phyloP scores from a whole-genome alignment of 1,284 basidiomycete genomes.

The Mycena citricolor region DNA sequence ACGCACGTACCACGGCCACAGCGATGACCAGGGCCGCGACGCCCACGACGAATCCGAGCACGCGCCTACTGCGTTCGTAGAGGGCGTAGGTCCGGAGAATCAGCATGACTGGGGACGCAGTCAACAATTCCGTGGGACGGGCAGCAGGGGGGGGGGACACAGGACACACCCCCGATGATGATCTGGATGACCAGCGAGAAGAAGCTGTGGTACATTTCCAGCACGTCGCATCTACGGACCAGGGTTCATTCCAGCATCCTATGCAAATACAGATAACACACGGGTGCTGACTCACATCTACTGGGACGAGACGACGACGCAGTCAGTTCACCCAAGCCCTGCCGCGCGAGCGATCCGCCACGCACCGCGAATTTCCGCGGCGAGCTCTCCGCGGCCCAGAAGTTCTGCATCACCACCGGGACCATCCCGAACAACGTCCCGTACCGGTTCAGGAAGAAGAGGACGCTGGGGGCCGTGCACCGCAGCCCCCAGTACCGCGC shows the following conservation, averaged over 20 bases:
- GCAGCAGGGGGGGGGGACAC: neutral
- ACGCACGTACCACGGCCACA: neutral
- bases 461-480: conserved; percentile 1
- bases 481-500: conserved; percentile 11
- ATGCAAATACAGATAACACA: neutral
- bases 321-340: neutral
- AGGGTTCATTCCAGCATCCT: neutral
- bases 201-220: conserved; percentile 17
- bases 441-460: conserved; percentile 20
- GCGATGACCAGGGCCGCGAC: neutral
- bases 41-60: neutral
- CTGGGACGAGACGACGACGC: neutral
- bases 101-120: conserved; percentile 10
- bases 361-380: conserved; percentile 4
- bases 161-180: conserved; percentile 10
- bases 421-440: conserved; percentile 13
- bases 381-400: conserved; percentile 8
- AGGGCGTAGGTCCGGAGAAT: conserved; percentile 14
- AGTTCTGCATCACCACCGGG: conserved; percentile 17
- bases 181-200: conserved; percentile 15
- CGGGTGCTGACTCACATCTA: conserved; percentile 9
- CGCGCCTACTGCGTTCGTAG: neutral
- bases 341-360: neutral
- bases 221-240: conserved; percentile 1
- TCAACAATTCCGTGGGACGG: neutral